Evolutionary conservation across 331 rosid species (phyloP), one percentile per base, ranked within the genome.

Genomic region (Quercus lobata): DNA sequence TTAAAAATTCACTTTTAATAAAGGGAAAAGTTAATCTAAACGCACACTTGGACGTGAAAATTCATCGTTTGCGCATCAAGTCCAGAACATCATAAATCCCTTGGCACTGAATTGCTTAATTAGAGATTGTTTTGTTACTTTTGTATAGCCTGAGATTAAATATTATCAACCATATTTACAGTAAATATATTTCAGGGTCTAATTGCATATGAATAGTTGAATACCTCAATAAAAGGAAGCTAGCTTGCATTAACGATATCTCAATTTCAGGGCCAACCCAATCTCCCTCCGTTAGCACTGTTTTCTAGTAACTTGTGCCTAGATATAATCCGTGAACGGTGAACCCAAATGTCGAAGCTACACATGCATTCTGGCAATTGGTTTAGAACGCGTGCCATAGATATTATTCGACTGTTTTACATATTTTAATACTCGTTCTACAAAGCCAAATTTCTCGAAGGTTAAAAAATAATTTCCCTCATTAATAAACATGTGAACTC

Each of bases 251-350:
- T 41, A 0, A 9, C 1, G 57, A 35, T 69, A 17, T 58, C 57
- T 72, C 37, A 27, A 46, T 72, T 71, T 34, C 9, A 71, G n/a
- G 73, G 19, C 4, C 61, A 76, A 75, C 80, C 79, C 49, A 72
- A 44, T 7, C 84, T 79, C 84, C 62, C 17, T 58, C 35, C 22
- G 10, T 56, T 22, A 58, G 72, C 78, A 65, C 75, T 54, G 66
- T 81, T 78, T 55, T 80, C 60, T 85, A 54, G 89, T 85, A 75
- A 86, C 77, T 88, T 84, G 97, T 85, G 85, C 91, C 79, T 55
- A n/a, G 29, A 62, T 22, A 34, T 73, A 46, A 11, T 0, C 17
- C 55, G 17, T 44, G 29, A 49, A 75, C 86, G 88, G 87, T 85
- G 94, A 88, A 46, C 57, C 11, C 65, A 21, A 29, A 41, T 53